Percentiles rank a stretch among this genome's conserved stretches.
Conservation (phyloP, 306 rosid genomes). For the Parietaria judaica region DNA sequence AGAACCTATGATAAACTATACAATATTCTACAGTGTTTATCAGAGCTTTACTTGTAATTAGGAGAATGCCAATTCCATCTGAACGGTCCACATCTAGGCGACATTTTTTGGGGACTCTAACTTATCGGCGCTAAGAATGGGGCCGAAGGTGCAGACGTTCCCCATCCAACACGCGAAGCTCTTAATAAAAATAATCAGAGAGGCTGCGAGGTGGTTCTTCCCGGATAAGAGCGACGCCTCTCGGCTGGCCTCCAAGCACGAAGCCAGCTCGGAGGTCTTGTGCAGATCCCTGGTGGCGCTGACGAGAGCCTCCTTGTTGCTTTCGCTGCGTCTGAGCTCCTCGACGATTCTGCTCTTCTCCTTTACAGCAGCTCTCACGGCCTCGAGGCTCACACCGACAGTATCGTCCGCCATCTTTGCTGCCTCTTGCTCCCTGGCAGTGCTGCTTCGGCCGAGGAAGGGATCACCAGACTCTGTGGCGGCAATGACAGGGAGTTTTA, state of each 20-base stretch:
- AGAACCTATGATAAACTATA: too few relatives aligned
- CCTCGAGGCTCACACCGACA: slow-evolving; percentile 50
- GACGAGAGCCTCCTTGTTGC: slow-evolving; percentile 69
- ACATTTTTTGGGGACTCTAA: slow-evolving; percentile 46
- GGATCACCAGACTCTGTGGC: slow-evolving; percentile 53
- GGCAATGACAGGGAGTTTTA: slow-evolving; percentile 65
- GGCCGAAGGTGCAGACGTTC: slow-evolving; percentile 81
- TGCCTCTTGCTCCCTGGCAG: slow-evolving; percentile 14
- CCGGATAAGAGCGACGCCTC: slow-evolving; percentile 36
- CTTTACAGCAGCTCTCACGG: slow-evolving; percentile 46
- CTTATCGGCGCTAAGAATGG: slow-evolving; percentile 60
- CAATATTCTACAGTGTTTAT: too few relatives aligned
- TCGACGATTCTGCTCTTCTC: slow-evolving; percentile 63
- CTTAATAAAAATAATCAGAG: slow-evolving; percentile 73
- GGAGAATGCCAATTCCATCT: slow-evolving; percentile 89
- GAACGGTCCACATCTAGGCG: slow-evolving; percentile 90
- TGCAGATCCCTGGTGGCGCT: slow-evolving; percentile 61
- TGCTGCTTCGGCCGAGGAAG: slow-evolving; percentile 43
- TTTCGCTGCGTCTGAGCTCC: slow-evolving; percentile 63
- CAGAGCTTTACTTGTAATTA: slow-evolving; percentile 47
- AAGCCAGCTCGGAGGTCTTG: slow-evolving; percentile 61
- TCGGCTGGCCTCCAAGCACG: slow-evolving; percentile 46
- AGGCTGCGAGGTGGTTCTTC: slow-evolving; percentile 48
- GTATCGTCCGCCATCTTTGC: slow-evolving; percentile 26
- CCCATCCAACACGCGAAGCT: slow-evolving; percentile 89